These are phyloP conservation scores for Musa acuminata DNA, from an alignment of 176 grass and related monocot species.

Conservation along the genomic window DNA sequence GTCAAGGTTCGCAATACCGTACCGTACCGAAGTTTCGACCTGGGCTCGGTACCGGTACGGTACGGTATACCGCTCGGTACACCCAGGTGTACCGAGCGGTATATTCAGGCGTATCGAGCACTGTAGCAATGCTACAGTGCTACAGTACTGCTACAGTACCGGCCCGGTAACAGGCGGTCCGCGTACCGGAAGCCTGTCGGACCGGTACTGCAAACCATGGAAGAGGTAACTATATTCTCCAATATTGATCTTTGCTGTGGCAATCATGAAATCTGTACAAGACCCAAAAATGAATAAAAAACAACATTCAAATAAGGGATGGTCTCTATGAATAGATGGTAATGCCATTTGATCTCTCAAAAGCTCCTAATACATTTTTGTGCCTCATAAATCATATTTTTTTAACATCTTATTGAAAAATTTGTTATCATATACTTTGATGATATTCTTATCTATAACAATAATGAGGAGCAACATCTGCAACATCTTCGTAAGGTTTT, in stretches of 20 bases:
- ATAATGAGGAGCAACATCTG: not conserved
- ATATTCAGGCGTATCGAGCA: too few species aligned
- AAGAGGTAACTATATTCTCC: not conserved
- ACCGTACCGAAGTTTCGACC: too few species aligned
- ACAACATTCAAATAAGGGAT: not conserved
- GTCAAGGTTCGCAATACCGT: too few species aligned
- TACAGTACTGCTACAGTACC: too few species aligned
- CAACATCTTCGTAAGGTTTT: not conserved
- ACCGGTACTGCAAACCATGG: too few species aligned
- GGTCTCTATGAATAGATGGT: not conserved
- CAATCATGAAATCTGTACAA: not conserved
- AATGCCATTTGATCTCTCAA: not conserved
- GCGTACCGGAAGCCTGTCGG: too few species aligned
- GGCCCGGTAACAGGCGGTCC: too few species aligned
- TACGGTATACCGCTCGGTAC: too few species aligned
- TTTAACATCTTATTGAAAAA: not conserved
- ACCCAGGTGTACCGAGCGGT: too few species aligned
- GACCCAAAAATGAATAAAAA: not conserved
- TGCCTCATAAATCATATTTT: not conserved
- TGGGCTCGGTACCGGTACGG: too few species aligned
- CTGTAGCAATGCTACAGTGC: too few species aligned
- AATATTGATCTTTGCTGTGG: not conserved
- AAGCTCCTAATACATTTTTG: not conserved
- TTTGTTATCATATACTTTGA: not conserved
- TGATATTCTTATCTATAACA: not conserved